These are phyloP conservation scores for Xylaria sp. DNA, from an alignment of 2,329 filamentous ascomycete species.

Conservation along the genomic window DNA sequence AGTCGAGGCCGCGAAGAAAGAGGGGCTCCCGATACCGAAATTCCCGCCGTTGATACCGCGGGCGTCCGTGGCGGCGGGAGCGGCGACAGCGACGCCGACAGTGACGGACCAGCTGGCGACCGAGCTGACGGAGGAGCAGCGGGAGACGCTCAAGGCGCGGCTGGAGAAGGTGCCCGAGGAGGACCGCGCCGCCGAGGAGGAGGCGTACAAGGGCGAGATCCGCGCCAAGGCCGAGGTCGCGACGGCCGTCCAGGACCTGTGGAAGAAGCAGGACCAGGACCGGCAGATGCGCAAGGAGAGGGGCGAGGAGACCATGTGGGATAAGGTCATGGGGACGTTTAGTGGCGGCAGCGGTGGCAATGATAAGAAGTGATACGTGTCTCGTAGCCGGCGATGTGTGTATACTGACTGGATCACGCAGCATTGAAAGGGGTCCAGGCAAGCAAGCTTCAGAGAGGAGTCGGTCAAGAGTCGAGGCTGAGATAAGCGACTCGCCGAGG, in stretches of 20 bases:
- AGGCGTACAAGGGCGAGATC: slow-evolving; percentile 64
- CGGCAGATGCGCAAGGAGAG: slow-evolving; percentile 59
- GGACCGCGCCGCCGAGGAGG: slow-evolving; percentile 65
- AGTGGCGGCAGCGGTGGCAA: slow-evolving; percentile 2
- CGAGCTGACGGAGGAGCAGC: slow-evolving; percentile 50
- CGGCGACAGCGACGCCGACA: slow-evolving; percentile 11
- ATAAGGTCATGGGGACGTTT: slow-evolving; percentile 43
- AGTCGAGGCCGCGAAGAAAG: slow-evolving; percentile 69
- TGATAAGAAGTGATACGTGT: slow-evolving; percentile 21
- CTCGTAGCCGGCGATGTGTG: neutral
- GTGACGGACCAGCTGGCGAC: slow-evolving; percentile 24
- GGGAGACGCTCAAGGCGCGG: slow-evolving; percentile 55
- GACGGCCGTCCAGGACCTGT: slow-evolving; percentile 55
- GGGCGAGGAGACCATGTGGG: slow-evolving; percentile 51
- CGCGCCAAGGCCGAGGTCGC: slow-evolving; percentile 64
- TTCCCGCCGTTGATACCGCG: slow-evolving; percentile 60
- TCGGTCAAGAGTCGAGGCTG: neutral
- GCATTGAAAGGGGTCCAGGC: too few relatives aligned
- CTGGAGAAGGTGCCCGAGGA: slow-evolving; percentile 60
- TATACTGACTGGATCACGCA: too few relatives aligned
- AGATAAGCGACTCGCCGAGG: neutral
- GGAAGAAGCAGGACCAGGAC: slow-evolving; percentile 58
- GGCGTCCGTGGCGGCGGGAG: slow-evolving; percentile 26
- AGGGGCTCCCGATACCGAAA: slow-evolving; percentile 59
- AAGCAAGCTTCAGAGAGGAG: too few relatives aligned